phyloP scores from a whole-genome alignment of 2,329 filamentous ascomycete species.

The Diaporthe citriasiana region DNA sequence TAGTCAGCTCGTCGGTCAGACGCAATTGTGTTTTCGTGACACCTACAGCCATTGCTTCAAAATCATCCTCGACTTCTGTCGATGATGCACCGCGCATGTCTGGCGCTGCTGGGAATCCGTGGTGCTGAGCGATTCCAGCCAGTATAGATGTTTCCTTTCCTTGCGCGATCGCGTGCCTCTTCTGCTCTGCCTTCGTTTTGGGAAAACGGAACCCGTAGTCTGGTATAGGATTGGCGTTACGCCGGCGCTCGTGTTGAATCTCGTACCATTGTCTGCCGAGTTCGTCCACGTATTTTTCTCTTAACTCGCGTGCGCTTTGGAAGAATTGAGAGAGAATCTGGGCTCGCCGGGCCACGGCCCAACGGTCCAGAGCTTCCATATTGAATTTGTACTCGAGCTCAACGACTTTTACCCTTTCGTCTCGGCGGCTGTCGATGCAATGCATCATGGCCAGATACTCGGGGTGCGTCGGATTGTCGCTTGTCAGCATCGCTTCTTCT shows the following conservation, averaged over 20 bases:
- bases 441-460: constrained; percentile 93
- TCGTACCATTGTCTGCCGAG: constrained; percentile 93
- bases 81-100: constrained; percentile 80
- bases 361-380: constrained; percentile 78
- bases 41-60: constrained; percentile 90
- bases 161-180: constrained; percentile 89
- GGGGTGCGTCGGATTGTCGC: constrained; percentile 81
- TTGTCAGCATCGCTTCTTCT: constrained; percentile 73
- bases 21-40: background rate
- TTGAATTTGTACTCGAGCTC: constrained; percentile 81
- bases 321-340: constrained; percentile 93
- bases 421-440: constrained; percentile 84
- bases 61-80: constrained; percentile 85
- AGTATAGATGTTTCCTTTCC: constrained; percentile 95
- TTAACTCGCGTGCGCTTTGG: constrained; percentile 85
- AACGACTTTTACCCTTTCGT: constrained; percentile 84
- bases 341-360: constrained; percentile 84
- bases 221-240: constrained; percentile 80
- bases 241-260: constrained; percentile 84
- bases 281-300: constrained; percentile 83
- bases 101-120: constrained; percentile 96
- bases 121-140: constrained; percentile 91
- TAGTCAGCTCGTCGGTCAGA: constrained; percentile 26
- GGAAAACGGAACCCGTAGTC: constrained; percentile 89
- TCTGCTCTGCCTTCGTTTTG: constrained; percentile 80